Base-by-base conservation (phyloP, 495 filamentous ascomycete species). In the Daldinia childiae region DNA sequence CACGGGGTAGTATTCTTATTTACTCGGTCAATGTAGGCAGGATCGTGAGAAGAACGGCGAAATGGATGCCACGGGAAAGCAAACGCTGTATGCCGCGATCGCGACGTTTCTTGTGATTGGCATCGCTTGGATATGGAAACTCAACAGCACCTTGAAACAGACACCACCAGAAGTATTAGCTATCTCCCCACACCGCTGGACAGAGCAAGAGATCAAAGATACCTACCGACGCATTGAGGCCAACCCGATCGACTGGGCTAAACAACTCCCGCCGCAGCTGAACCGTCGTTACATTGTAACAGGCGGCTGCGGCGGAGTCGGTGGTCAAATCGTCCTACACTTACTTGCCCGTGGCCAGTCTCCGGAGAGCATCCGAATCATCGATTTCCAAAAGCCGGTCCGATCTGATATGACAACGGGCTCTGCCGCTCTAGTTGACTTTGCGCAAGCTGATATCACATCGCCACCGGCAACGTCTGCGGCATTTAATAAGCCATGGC, bases 221-320 rank as follows among this genome's bases (percentile, higher is more conserved):
- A 82, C 83, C 4, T 88, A 86, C 67, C 71, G 85, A 58, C 81
- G 83, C 50, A 68, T 81, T 38, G 71, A 82, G 43, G 74, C 81
- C 30, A 77, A 73, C 0, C 86, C 86, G 0, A 59, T 86, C 39
- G 81, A 87, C 66, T 83, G 84, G 69, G 64, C 43, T 36, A 82
- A 83, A 56, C 79, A 79, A 29, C 74, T 89, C 6, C 87, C 87
- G 7, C 85, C 86, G 2, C 85, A 80, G 58, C 82, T 85, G 70
- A 76, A 82, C 12, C 80, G 87, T 11, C 83, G 86, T 14, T 90
- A 90, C 77, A 74, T 90, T 50, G 76, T 89, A 26, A 84, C 88
- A 24, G 87, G 87, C 57, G 87, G 87, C 45, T 82, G 84, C 12
- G 86, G 87, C 83, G 83, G 88, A 19, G 86, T 90, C 32, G 87